Base-by-base conservation (phyloP, 2,329 filamentous ascomycete species). In the Aspergillus sp. region DNA sequence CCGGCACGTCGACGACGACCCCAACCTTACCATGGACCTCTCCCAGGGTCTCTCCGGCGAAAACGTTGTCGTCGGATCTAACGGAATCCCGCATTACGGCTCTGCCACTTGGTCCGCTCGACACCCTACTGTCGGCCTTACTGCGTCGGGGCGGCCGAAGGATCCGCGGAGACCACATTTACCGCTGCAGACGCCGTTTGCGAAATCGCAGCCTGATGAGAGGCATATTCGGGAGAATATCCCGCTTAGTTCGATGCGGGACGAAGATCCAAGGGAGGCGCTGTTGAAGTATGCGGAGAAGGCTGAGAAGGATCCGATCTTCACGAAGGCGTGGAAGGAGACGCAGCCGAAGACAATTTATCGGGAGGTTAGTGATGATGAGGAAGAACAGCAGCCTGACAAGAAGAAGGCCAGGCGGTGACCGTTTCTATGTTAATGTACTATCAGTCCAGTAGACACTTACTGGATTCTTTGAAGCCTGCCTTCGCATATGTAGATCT, bases 271-370 rank as follows among this genome's bases (percentile, higher is more conserved):
- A 0, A 78, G 93, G 54, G 93, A 95, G 69, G 93, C 93, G 41
- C 73, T 98, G 62, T 73, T 98, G 51, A 96, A 94, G 73, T 98
- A 97, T 74, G 91, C 90, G 33, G 88, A 95, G 47, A 85, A 94
- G 64, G 90, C 90, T 10, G 83, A 95, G 69, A 91, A 88, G 64
- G 90, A 97, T 64, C 91, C 90, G 0, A 79, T 95, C 60, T 98
- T 97, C 63, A 98, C 93, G 25, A 88, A 87, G 57, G 93, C 90
- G 13, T 98, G 90, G 87, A 86, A 86, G 63, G 79, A 85, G 58
- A 97, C 90, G 33, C 91, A 97, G 71, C 93, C 93, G 0, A 85
- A 90, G 57, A 89, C 90, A 22, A 85, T 96, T 56, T 98, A 94
- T 72, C 86, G 87, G 6, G 88, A 96, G 39, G 61, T 93, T 30